Evolutionary conservation across 768 basidiomycete genomes (phyloP).

Genomic region (Serendipita sp.): DNA sequence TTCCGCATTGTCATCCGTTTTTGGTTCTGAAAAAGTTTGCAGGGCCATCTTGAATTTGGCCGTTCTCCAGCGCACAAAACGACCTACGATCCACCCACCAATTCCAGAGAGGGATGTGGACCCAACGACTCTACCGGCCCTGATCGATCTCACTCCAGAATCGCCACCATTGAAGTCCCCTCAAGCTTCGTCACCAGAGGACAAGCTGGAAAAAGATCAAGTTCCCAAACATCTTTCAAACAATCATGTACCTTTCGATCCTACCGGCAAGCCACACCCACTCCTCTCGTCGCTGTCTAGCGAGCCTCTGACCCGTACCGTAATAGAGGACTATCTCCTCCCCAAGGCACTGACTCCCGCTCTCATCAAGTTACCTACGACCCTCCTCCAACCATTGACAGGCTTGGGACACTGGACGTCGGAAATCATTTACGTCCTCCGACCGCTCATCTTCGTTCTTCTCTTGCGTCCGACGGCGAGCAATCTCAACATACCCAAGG

Average conservation of each 20-base stretch:
- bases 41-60: slow-evolving; percentile 64
- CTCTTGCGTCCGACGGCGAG: not conserved
- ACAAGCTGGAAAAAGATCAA: slow-evolving; percentile 17
- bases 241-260: slow-evolving; percentile 48
- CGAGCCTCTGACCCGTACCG: slow-evolving; percentile 21
- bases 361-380: slow-evolving; percentile 52
- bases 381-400: slow-evolving; percentile 43
- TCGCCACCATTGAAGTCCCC: not conserved
- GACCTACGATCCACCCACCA: slow-evolving; percentile 60
- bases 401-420: slow-evolving; percentile 59
- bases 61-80: slow-evolving; percentile 55
- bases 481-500: not conserved
- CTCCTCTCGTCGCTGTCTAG: slow-evolving; percentile 23
- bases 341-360: slow-evolving; percentile 62
- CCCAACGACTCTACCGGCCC: slow-evolving; percentile 43
- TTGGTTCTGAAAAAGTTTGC: slow-evolving; percentile 11
- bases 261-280: slow-evolving; percentile 28
- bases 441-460: slow-evolving; percentile 53
- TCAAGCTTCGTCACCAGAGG: not conserved
- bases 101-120: slow-evolving; percentile 84
- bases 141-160: slow-evolving; percentile 29
- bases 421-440: slow-evolving; percentile 51
- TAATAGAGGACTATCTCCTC: slow-evolving; percentile 63
- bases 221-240: slow-evolving; percentile 68
- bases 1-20: not conserved